Evolutionary conservation across 2,329 filamentous ascomycete genomes (phyloP), one percentile per base, ranked within the genome.

Genomic region (Pyrenophora seminiperda): DNA sequence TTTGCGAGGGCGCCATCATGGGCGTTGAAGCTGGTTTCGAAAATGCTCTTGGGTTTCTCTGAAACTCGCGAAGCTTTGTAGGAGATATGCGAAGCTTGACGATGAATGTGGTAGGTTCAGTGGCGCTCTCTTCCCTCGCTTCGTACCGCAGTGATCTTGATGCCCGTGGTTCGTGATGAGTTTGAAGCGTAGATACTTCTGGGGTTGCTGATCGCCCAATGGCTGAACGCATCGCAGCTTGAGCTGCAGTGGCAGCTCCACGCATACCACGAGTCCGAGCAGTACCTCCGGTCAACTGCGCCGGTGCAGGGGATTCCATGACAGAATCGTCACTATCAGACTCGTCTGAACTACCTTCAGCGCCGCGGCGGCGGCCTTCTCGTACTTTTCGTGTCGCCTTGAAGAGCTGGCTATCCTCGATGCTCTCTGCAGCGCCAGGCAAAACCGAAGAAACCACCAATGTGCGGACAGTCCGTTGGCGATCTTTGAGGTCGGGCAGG

Each of bases 401-500:
- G 77, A 89, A 96, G 5, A 97, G 80, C 36, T 91, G 85, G 65
- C 90, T 96, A 36, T 94, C 90, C 55, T 97, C 92, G 37, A 96
- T 77, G 3, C 83, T 83, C 47, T 85, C 78, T 4, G 89, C 93
- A 4, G 91, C 90, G 18, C 93, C 94, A 13, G 94, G 94, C 50
- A 99, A 83, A 15, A 96, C 91, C 3, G 90, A 92, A 7, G 93
- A 97, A 1, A 99, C 91, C 43, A 97, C 83, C 60, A 97, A 81
- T 0, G 93, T 97, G 38, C 94, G 86, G 48, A 97, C 93, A 1
- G 94, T 97, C 42, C 93, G 85, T 75, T 94, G 93, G 46, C 92
- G 84, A 64, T 99, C 94, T 71, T 95, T 96, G 50, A 99, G 84
- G 75, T 99, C 94, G n/a, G 94, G 94, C 32, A 99, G 78, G 52